Evolutionary conservation across 2,329 filamentous ascomycete genomes (phyloP).

Genomic region (Colletotrichum tanaceti): DNA sequence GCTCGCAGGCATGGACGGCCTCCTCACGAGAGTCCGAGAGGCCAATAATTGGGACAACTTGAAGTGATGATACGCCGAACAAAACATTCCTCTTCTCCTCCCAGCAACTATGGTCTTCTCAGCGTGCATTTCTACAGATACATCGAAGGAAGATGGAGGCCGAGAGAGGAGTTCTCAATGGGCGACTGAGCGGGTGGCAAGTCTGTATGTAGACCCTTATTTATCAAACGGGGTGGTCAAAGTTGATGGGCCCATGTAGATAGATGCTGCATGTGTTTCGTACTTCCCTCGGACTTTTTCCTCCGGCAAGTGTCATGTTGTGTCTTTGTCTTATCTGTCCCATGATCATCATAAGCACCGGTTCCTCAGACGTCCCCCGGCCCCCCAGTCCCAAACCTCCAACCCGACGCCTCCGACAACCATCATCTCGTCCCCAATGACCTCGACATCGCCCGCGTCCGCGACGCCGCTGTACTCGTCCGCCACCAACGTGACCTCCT

Average conservation of each 20-base stretch:
- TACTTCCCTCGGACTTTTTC: too few relatives aligned
- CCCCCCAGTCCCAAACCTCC: conserved; percentile 54
- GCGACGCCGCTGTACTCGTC: conserved; percentile 70
- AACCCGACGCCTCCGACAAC: conserved; percentile 60
- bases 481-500: conserved; percentile 55
- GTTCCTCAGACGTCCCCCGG: conserved; percentile 4
- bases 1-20: background rate
- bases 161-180: background rate
- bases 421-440: conserved; percentile 48
- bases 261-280: too few relatives aligned
- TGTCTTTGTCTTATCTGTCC: background rate
- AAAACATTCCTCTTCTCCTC: background rate
- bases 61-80: background rate
- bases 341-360: background rate
- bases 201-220: too few relatives aligned
- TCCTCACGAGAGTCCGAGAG: background rate
- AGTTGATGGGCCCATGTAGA: too few relatives aligned
- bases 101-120: background rate
- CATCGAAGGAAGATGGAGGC: too few relatives aligned
- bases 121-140: background rate
- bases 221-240: too few relatives aligned
- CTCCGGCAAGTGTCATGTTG: background rate
- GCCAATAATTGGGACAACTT: background rate
- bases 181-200: too few relatives aligned
- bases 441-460: conserved; percentile 66